These are phyloP conservation scores for Vitis hybrid DNA, from an alignment of 177 flowering plant genomes.

Conservation along the genomic window DNA sequence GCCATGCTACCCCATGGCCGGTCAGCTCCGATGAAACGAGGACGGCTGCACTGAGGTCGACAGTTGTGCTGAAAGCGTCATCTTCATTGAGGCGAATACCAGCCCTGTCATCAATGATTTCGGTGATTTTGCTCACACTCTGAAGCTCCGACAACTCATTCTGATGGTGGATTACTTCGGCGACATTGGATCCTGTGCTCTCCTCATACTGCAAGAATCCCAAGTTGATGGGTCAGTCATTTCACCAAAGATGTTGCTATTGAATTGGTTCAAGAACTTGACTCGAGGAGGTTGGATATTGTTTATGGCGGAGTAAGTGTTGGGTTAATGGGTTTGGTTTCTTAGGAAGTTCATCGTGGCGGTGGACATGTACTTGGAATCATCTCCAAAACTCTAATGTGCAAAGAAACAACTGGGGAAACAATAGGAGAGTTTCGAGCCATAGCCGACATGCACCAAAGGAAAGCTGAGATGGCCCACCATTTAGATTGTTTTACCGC, in stretches of 20 bases:
- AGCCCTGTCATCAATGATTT: slow-evolving; percentile 61
- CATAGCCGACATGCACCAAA: slow-evolving; percentile 38
- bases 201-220: slow-evolving; percentile 64
- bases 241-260: slow-evolving; percentile 50
- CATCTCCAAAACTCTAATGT: slow-evolving; percentile 60
- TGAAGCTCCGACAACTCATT: slow-evolving; percentile 62
- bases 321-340: slow-evolving; percentile 78
- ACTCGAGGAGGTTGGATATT: slow-evolving; percentile 43
- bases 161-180: slow-evolving; percentile 71
- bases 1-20: slow-evolving; percentile 68
- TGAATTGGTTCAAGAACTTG: slow-evolving; percentile 53
- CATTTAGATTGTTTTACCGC: slow-evolving; percentile 36
- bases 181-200: slow-evolving; percentile 56
- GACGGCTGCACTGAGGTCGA: slow-evolving; percentile 62
- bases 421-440: slow-evolving; percentile 33
- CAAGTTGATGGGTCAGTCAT: too few relatives aligned
- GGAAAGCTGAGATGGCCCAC: slow-evolving; percentile 42
- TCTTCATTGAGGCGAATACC: slow-evolving; percentile 67
- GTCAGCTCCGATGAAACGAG: slow-evolving; percentile 53
- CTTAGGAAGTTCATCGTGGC: slow-evolving; percentile 61
- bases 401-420: slow-evolving; percentile 53
- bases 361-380: slow-evolving; percentile 73
- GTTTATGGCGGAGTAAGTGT: slow-evolving; percentile 77
- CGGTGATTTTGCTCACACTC: slow-evolving; percentile 79
- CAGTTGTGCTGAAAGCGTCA: slow-evolving; percentile 52